These are phyloP conservation scores for Massarina eburnea DNA, from an alignment of 2,329 filamentous ascomycete genomes.

Conservation along the genomic window DNA sequence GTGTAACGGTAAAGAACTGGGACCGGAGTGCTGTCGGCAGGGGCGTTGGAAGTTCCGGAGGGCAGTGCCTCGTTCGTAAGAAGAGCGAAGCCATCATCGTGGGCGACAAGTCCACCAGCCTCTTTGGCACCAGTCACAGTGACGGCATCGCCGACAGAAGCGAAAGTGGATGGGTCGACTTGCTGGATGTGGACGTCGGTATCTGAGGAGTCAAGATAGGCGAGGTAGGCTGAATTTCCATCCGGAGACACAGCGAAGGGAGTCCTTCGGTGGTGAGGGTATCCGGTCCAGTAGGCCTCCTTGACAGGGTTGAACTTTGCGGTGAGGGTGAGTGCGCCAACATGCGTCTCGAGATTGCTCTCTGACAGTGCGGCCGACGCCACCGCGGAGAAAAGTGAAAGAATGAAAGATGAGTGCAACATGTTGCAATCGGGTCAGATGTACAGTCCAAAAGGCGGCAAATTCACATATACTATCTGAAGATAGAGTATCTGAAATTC, in stretches of 20 bases:
- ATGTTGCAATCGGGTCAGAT: constrained; percentile 29
- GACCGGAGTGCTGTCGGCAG: constrained; percentile 53
- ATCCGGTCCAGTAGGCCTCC: constrained; percentile 62
- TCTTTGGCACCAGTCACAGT: constrained; percentile 59
- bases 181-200: constrained; percentile 61
- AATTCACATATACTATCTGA: too few relatives aligned
- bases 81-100: constrained; percentile 65
- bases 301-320: constrained; percentile 60
- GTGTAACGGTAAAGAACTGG: constrained; percentile 62
- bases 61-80: constrained; percentile 60
- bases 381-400: constrained; percentile 37
- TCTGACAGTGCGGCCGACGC: constrained; percentile 44
- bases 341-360: constrained; percentile 45
- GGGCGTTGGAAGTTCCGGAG: constrained; percentile 53
- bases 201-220: constrained; percentile 60
- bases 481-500: not conserved
- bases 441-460: not conserved
- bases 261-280: constrained; percentile 63
- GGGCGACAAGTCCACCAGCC: constrained; percentile 61
- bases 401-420: constrained; percentile 33
- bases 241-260: constrained; percentile 63
- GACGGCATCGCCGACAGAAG: constrained; percentile 54
- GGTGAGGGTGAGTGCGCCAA: constrained; percentile 51
- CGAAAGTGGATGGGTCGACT: constrained; percentile 58
- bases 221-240: constrained; percentile 60